A percentile compares a stretch with the other conserved stretches of the same genome.
Evolutionary conservation across 2,329 filamentous ascomycete species (phyloP).

Genomic region (Penicillium sp.): DNA sequence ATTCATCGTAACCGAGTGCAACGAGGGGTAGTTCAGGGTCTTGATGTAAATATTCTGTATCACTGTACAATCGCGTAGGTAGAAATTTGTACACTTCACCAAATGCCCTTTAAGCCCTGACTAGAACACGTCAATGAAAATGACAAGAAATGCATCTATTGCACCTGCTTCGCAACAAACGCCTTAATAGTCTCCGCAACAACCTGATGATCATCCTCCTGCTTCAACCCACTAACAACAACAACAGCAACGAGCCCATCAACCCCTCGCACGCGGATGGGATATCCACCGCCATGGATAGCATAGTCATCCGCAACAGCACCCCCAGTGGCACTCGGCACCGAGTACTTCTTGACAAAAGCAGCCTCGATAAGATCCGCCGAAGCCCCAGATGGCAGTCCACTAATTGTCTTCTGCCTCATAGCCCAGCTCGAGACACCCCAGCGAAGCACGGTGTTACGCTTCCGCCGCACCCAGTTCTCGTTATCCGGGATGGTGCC

Average conservation of each 20-base stretch:
- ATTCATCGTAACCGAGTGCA: not conserved
- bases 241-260: constrained; percentile 74
- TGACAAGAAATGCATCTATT: constrained; percentile 9
- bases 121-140: no score
- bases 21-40: no score
- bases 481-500: constrained; percentile 72
- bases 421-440: constrained; percentile 70
- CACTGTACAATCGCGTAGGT: no score
- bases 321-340: constrained; percentile 53
- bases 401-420: constrained; percentile 59
- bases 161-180: constrained; percentile 33
- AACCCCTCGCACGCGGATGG: constrained; percentile 68
- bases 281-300: constrained; percentile 75
- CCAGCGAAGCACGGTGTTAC: constrained; percentile 69
- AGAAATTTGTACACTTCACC: no score
- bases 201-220: constrained; percentile 74
- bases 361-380: constrained; percentile 57
- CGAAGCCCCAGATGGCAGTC: constrained; percentile 16
- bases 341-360: constrained; percentile 65
- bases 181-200: constrained; percentile 68
- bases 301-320: constrained; percentile 60
- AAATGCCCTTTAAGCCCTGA: no score
- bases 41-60: no score
- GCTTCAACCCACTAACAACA: constrained; percentile 72
- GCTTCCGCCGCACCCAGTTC: constrained; percentile 68